Conservation (phyloP, 2,329 filamentous ascomycete genomes). For the Neopestalotiopsis sp. region DNA sequence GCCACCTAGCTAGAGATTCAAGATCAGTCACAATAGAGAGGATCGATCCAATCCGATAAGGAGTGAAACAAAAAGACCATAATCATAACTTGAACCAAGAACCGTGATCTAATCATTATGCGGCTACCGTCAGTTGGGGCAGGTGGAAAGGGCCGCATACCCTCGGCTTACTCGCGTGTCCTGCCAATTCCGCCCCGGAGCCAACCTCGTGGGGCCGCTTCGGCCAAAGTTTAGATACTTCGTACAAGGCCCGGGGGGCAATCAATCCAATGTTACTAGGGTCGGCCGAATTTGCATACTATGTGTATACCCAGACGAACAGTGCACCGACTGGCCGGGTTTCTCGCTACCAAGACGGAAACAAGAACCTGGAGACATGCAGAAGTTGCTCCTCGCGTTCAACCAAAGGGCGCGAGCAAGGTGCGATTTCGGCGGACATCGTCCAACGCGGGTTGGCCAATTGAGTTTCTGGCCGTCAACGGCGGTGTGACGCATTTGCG, state of each 20-base stretch:
- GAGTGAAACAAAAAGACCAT: neutral
- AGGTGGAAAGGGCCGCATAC: slow-evolving; percentile 25
- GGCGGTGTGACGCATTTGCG: slow-evolving; percentile 8
- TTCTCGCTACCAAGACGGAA: neutral
- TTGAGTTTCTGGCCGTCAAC: slow-evolving; percentile 7
- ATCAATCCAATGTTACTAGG: neutral
- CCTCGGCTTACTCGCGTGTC: slow-evolving; percentile 20
- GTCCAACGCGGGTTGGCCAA: neutral
- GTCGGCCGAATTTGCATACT: neutral
- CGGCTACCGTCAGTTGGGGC: slow-evolving; percentile 19
- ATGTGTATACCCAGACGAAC: neutral
- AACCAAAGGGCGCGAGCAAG: neutral
- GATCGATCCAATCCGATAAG: slow-evolving; percentile 3
- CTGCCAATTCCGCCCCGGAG: slow-evolving; percentile 20
- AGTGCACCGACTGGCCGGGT: neutral
- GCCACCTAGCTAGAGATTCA: neutral
- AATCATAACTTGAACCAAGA: neutral
- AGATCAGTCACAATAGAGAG: slow-evolving; percentile 5
- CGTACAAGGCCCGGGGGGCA: no score
- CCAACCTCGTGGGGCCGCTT: neutral
- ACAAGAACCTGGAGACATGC: neutral
- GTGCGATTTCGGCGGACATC: slow-evolving; percentile 8
- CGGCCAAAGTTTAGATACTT: neutral
- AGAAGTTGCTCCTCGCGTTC: neutral
- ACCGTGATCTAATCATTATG: slow-evolving; percentile 15